Conservation (phyloP, 148 eudicot genomes). For the Dianthus caryophyllus region DNA sequence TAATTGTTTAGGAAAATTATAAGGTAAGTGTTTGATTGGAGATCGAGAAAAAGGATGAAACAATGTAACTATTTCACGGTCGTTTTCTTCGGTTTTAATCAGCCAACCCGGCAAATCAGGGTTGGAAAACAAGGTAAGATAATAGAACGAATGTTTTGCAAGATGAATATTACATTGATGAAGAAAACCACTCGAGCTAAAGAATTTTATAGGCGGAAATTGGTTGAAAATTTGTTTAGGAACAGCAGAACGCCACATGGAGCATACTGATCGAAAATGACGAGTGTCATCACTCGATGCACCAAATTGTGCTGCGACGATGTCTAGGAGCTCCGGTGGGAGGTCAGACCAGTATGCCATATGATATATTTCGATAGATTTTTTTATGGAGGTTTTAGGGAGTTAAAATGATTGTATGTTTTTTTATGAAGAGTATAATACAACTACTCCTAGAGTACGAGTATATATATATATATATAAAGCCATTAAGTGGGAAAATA, state of each 20-base stretch:
- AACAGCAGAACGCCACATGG: constrained; percentile 24
- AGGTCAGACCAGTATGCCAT: constrained; percentile 28
- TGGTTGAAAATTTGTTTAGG: not conserved
- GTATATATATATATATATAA: not conserved
- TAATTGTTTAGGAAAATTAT: constrained; percentile 18
- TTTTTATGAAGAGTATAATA: not conserved
- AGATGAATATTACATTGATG: constrained; percentile 14
- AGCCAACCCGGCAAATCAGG: constrained; percentile 18
- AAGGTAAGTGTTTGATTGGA: not conserved
- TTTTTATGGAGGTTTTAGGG: not conserved
- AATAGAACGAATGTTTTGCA: constrained; percentile 20
- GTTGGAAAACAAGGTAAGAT: not conserved
- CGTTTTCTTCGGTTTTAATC: constrained; percentile 25
- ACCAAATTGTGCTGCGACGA: constrained; percentile 15
- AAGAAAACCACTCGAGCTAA: not conserved
- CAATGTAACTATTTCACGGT: constrained; percentile 12
- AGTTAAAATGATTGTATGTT: not conserved
- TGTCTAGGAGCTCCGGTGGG: constrained; percentile 26
- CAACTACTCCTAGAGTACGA: not conserved
- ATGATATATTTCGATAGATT: not conserved
- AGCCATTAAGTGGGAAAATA: constrained; percentile 19
- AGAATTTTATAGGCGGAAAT: constrained; percentile 17
- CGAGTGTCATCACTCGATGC: constrained; percentile 15
- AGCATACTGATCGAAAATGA: constrained; percentile 27
- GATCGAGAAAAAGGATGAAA: constrained; percentile 25